A percentile compares a stretch with the other conserved stretches of the same genome.
Evolutionary conservation across 257 asterid species (phyloP).

Genomic region (Nyctanthes arbortristis): DNA sequence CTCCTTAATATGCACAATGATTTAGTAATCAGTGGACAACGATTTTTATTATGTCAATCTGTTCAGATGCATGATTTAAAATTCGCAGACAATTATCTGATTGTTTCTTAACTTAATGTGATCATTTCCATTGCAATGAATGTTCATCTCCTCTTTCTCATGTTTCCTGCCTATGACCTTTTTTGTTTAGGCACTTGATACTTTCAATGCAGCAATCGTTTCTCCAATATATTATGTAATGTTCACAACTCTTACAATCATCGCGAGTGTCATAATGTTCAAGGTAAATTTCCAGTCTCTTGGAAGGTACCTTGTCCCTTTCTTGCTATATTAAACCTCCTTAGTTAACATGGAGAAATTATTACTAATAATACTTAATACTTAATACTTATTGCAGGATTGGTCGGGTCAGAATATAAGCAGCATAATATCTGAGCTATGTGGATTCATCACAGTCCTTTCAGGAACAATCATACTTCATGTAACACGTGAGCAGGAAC

Average conservation of each 20-base stretch:
- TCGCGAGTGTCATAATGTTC: constrained; percentile 89
- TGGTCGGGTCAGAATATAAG: constrained; percentile 79
- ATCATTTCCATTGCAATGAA: background rate
- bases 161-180: constrained; percentile 1
- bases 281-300: constrained; percentile 49
- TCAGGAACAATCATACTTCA: constrained; percentile 82
- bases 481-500: constrained; percentile 69
- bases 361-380: background rate
- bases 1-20: no score
- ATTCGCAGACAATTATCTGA: constrained; percentile 1
- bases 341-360: background rate
- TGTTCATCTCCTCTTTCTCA: constrained; percentile 1
- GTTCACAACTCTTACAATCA: constrained; percentile 85
- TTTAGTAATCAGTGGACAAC: no score
- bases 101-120: background rate
- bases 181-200: constrained; percentile 73
- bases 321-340: constrained; percentile 3
- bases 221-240: constrained; percentile 87
- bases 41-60: background rate
- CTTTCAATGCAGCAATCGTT: constrained; percentile 80
- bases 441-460: constrained; percentile 70
- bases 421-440: constrained; percentile 65
- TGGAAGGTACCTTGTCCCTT: background rate
- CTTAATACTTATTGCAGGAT: constrained; percentile 50
- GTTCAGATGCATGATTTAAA: background rate